Conservation (phyloP, 768 basidiomycete species). For the Leccinum uliginosum region DNA sequence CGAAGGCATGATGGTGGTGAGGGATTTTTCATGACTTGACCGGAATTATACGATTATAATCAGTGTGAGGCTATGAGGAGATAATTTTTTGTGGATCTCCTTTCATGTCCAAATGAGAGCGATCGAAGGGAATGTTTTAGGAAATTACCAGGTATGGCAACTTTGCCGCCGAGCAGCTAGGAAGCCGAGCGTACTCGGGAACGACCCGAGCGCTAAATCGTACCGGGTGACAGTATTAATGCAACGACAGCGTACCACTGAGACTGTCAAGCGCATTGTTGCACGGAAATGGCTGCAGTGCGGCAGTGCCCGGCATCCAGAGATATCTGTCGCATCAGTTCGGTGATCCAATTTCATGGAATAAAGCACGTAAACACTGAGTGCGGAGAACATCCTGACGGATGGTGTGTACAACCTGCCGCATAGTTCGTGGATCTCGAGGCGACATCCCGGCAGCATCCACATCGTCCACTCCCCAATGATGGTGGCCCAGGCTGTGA, state of each 20-base stretch:
- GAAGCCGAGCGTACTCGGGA: neutral
- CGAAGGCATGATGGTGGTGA: neutral
- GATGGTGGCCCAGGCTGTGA: neutral
- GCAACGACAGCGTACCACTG: neutral
- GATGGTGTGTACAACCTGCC: neutral
- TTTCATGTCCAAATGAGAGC: neutral
- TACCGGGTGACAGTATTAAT: neutral
- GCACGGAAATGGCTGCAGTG: neutral
- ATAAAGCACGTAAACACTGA: neutral
- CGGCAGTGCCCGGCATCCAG: no score
- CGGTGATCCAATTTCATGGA: neutral
- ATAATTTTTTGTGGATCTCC: neutral
- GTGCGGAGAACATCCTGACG: neutral
- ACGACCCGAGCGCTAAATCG: neutral
- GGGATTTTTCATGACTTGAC: neutral
- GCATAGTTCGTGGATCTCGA: neutral
- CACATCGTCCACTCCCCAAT: neutral
- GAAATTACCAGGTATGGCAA: conserved; percentile 5
- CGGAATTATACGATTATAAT: neutral
- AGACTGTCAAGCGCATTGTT: conserved; percentile 5
- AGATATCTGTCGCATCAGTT: neutral
- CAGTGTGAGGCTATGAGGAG: neutral
- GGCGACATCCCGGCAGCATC: neutral
- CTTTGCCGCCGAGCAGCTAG: conserved; percentile 6
- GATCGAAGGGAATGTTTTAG: neutral